phyloP scores from a whole-genome alignment of 148 eudicot species.

The Agrostemma githago region DNA sequence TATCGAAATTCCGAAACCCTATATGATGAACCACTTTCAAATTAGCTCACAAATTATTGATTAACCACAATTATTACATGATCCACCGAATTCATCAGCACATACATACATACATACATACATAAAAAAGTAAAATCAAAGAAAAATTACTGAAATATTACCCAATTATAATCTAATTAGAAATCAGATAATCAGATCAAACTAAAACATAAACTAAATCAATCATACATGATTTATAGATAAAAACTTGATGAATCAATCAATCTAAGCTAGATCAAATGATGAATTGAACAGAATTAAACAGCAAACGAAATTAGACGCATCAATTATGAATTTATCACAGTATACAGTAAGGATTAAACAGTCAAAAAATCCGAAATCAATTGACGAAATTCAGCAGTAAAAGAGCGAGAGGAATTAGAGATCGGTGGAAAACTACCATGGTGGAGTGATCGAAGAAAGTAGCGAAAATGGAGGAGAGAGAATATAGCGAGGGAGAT shows the following conservation, averaged over 20 bases:
- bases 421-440: slow-evolving; percentile 16
- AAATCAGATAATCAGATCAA: neutral
- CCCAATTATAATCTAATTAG: neutral
- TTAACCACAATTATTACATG: neutral
- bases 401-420: neutral
- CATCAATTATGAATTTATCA: no score
- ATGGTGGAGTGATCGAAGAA: slow-evolving; percentile 4
- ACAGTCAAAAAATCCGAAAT: neutral
- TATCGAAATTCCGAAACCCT: neutral
- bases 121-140: neutral
- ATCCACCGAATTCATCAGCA: neutral
- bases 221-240: neutral
- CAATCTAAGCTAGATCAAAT: neutral
- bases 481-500: neutral
- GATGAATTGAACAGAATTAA: no score
- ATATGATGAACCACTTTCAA: neutral
- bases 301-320: no score
- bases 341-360: neutral
- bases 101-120: neutral
- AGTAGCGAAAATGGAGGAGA: neutral
- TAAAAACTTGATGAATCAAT: no score
- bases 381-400: no score
- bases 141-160: neutral
- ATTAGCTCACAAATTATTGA: neutral
- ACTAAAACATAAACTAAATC: neutral